Conservation (phyloP, 805 yeast species). For the Metschnikowia noctiluminum region DNA sequence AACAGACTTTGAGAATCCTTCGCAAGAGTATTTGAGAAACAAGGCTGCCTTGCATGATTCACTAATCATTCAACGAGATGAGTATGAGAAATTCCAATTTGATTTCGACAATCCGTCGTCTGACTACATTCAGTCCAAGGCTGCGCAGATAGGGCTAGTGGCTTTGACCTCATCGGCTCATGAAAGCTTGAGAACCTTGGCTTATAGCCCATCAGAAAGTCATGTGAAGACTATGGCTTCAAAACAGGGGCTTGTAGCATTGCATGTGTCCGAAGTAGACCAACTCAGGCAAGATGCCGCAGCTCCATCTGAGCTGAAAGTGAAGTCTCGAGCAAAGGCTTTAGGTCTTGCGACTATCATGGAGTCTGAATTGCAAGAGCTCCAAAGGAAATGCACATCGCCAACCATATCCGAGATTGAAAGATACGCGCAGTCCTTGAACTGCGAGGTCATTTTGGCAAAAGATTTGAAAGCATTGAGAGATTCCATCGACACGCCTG, state of each 20-base stretch:
- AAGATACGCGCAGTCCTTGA: conserved; percentile 1
- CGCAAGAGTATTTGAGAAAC: conserved; percentile 7
- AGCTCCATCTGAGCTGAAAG: conserved; percentile 5
- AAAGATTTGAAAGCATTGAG: conserved; percentile 15
- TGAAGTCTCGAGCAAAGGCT: conserved; percentile 11
- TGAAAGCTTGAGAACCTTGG: conserved; percentile 4
- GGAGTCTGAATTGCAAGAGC: conserved; percentile 2
- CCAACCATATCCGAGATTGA: conserved; percentile 9
- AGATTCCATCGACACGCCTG: conserved; percentile 4
- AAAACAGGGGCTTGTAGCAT: conserved; percentile 1
- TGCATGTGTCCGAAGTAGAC: conserved; percentile 1
- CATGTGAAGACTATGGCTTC: conserved; percentile 3
- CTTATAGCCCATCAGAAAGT: conserved; percentile 3
- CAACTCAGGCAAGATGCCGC: conserved; percentile 1
- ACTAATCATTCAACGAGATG: conserved; percentile 1
- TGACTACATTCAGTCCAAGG: conserved; percentile 5
- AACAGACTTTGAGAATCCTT: conserved; percentile 4
- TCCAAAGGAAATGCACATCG: conserved; percentile 14
- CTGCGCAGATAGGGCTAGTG: conserved; percentile 14
- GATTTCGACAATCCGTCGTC: conserved; percentile 4
- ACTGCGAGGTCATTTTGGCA: not conserved
- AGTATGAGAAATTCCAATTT: not conserved
- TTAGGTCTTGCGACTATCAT: conserved; percentile 13
- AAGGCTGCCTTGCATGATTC: conserved; percentile 5
- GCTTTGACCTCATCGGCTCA: conserved; percentile 14